Percentiles rank a stretch among this genome's conserved stretches.
Conservation (phyloP, 768 basidiomycete species). For the Boletus sp. region DNA sequence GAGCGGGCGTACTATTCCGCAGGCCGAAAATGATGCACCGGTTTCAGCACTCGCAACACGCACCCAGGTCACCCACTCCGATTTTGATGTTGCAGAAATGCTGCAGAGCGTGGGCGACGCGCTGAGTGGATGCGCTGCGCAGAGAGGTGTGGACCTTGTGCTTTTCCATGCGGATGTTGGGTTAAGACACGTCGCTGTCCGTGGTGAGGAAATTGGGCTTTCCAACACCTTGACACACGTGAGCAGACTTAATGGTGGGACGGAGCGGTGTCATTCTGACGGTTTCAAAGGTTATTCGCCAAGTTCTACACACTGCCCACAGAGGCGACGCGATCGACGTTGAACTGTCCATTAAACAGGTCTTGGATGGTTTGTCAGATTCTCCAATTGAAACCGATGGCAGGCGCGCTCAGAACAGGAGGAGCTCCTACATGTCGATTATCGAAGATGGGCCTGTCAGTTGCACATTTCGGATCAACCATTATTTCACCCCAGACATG, state of each 20-base stretch:
- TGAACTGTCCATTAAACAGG: constrained; percentile 59
- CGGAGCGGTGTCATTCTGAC: constrained; percentile 15
- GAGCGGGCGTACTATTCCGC: constrained; percentile 13
- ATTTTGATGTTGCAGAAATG: constrained; percentile 91
- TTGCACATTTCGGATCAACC: constrained; percentile 58
- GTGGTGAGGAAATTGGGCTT: constrained; percentile 80
- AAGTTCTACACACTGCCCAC: constrained; percentile 67
- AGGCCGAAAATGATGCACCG: constrained; percentile 14
- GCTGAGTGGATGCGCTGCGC: constrained; percentile 77
- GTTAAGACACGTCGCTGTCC: constrained; percentile 82
- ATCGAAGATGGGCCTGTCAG: constrained; percentile 40
- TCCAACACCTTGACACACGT: constrained; percentile 83
- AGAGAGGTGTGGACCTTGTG: constrained; percentile 85
- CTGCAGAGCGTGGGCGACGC: constrained; percentile 88
- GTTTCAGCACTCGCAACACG: constrained; percentile 19
- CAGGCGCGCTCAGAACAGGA: constrained; percentile 20
- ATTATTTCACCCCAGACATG: constrained; percentile 36
- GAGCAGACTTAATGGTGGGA: constrained; percentile 34
- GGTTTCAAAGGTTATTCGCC: constrained; percentile 67
- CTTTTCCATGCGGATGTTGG: constrained; percentile 87
- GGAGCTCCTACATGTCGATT: constrained; percentile 24
- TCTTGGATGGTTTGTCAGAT: constrained; percentile 23
- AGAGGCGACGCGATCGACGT: constrained; percentile 82
- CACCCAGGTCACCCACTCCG: constrained; percentile 35
- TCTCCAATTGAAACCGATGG: constrained; percentile 25